Percentiles rank a stretch among this genome's conserved stretches.
Conservation (phyloP, 1,284 basidiomycete species). For the Ganoderma lucidum region DNA sequence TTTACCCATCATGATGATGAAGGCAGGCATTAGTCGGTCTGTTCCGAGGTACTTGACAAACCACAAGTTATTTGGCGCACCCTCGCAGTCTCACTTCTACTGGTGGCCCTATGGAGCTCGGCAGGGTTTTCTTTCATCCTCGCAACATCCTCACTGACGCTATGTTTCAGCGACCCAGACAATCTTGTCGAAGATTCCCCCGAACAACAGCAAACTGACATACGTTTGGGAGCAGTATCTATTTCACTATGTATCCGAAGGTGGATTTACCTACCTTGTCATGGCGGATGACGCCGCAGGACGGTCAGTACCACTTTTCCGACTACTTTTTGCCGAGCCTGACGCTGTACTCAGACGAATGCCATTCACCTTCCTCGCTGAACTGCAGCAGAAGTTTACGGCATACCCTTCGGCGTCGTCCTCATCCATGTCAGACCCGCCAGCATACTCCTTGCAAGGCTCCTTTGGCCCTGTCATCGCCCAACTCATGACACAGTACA, state of each 20-base stretch:
- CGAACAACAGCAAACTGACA: conserved; percentile 93
- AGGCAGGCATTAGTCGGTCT: too few relatives aligned
- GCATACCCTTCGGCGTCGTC: conserved; percentile 62
- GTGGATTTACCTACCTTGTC: conserved; percentile 88
- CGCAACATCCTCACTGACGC: conserved; percentile 6
- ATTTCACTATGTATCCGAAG: conserved; percentile 94
- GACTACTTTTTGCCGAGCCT: background rate
- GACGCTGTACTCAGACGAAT: conserved; percentile 64
- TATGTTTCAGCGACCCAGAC: conserved; percentile 78
- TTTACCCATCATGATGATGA: too few relatives aligned
- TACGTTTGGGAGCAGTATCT: conserved; percentile 97
- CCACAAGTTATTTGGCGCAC: too few relatives aligned
- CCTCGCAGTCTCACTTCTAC: too few relatives aligned
- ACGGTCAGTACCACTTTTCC: conserved; percentile 55
- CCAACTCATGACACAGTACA: conserved; percentile 86
- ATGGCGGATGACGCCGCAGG: conserved; percentile 94
- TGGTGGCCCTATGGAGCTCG: too few relatives aligned
- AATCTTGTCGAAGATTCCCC: conserved; percentile 94
- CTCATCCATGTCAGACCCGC: conserved; percentile 50
- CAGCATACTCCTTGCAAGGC: conserved; percentile 73
- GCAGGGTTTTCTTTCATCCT: too few relatives aligned
- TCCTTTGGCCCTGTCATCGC: conserved; percentile 72
- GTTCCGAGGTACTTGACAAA: too few relatives aligned
- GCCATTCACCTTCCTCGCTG: conserved; percentile 93
- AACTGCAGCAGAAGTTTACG: conserved; percentile 87